Base-by-base conservation (phyloP, 768 basidiomycete genomes). In the Phallus indusiatus region DNA sequence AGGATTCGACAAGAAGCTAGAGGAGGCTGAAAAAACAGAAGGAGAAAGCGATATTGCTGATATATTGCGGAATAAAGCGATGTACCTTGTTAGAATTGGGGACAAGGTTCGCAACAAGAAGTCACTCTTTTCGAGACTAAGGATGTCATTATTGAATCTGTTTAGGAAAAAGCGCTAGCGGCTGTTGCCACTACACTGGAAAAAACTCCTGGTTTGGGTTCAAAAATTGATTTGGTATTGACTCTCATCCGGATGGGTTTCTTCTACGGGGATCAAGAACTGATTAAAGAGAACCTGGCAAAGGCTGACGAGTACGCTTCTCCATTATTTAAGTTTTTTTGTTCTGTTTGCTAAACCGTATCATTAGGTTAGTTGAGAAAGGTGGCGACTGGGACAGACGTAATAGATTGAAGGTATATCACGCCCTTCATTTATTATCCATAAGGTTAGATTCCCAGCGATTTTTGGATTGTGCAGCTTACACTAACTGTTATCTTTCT, bases 371-470 rank as follows among this genome's bases (percentile, higher is more conserved):
- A 47, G 88, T 96, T 56, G 94, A 97, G 65, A 82, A 92, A 70
- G 95, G 95, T 0, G 95, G 95, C 49, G 95, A 99, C 73, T 99
- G 95, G 95, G 95, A 99, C 70, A 78, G 95, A 56, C 83, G 94
- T 42, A 99, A 97, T 71, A 82, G 95, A 49, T 82, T 97, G 66
- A 99, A 99, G 72, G 95, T 97, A 47, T 99, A 98, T 75, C 82
- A 83, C 54, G 94, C 88, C 52, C 75, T 96, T 0, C 88, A 95
- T 67, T 76, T 86, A 48, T 73, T 94, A 34, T 88, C 90, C 33
- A 86, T 90, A 61, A 86, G 57, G 57, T 59, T 17, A n/a, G 47
- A 2, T 20, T 7, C 7, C 28, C 4, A 28, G 53, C 22, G 46
- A 48, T 49, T 49, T 34, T 6, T 18, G 11, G n/a, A 5, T 55